phyloP scores from a whole-genome alignment of 2,329 filamentous ascomycete species.

The Decorospora gaudefroyi region DNA sequence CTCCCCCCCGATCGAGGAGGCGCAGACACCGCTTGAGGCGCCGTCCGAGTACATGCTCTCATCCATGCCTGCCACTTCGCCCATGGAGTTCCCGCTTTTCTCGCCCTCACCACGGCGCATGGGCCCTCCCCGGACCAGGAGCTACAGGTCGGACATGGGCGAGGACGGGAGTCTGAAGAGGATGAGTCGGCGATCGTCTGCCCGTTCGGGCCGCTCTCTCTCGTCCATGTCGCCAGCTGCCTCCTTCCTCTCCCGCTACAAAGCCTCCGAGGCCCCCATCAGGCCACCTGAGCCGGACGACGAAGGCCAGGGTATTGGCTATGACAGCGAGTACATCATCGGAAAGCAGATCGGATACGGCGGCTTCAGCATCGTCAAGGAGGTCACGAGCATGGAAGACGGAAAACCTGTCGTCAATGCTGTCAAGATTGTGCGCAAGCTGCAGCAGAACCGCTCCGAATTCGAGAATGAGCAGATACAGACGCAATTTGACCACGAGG shows the following conservation, averaged over 20 bases:
- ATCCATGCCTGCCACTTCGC: conserved; percentile 42
- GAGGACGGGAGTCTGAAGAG: conserved; percentile 44
- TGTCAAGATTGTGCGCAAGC: conserved; percentile 70
- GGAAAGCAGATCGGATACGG: conserved; percentile 68
- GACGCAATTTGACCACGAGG: conserved; percentile 70
- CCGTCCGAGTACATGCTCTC: conserved; percentile 44
- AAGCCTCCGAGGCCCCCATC: conserved; percentile 44
- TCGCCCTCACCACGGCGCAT: conserved; percentile 32
- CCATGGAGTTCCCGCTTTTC: conserved; percentile 43
- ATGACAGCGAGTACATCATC: conserved; percentile 65
- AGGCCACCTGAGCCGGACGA: conserved; percentile 62
- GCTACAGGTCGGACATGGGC: conserved; percentile 40
- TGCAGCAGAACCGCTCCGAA: conserved; percentile 60
- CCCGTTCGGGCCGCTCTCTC: conserved; percentile 54
- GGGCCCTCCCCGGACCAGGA: conserved; percentile 39
- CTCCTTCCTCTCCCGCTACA: conserved; percentile 62
- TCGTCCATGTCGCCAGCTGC: conserved; percentile 62
- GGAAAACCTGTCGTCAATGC: conserved; percentile 61
- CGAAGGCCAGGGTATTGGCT: conserved; percentile 68
- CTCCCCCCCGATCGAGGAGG: conserved; percentile 47
- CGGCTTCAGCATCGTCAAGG: conserved; percentile 69
- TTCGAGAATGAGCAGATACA: conserved; percentile 67
- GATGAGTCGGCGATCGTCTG: conserved; percentile 49
- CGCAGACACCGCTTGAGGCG: conserved; percentile 45
- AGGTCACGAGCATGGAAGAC: conserved; percentile 65